Evolutionary conservation across 2,329 filamentous ascomycete genomes (phyloP).

Genomic region (Claviceps arundinis): DNA sequence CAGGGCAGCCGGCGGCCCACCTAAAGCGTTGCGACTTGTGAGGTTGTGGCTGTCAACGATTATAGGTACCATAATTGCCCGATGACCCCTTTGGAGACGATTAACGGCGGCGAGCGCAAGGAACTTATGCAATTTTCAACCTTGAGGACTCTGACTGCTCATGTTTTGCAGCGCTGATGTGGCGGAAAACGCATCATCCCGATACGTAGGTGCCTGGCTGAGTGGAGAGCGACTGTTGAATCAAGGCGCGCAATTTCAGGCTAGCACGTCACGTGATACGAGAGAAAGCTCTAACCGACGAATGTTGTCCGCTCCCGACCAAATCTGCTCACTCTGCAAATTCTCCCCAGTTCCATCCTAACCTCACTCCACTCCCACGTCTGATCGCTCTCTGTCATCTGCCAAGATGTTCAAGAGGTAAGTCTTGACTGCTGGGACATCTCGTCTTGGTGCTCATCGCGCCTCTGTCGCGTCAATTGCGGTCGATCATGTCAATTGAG

Average conservation of each 20-base stretch:
- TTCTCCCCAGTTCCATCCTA: constrained; percentile 35
- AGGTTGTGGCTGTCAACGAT: background rate
- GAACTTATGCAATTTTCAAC: background rate
- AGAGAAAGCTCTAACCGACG: constrained; percentile 31
- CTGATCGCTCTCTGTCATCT: constrained; percentile 53
- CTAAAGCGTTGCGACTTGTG: background rate
- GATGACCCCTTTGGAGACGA: too few species aligned
- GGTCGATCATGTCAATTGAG: constrained; percentile 37
- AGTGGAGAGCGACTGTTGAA: background rate
- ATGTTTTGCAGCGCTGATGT: background rate
- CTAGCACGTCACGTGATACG: constrained; percentile 25
- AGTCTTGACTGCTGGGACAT: constrained; percentile 24
- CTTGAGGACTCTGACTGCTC: too few species aligned
- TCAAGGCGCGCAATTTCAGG: constrained; percentile 11
- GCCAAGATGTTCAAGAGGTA: constrained; percentile 76
- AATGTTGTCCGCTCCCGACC: constrained; percentile 28
- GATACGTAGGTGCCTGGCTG: background rate
- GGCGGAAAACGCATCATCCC: background rate
- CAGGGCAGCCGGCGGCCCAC: background rate
- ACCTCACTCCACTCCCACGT: constrained; percentile 46
- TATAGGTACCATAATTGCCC: background rate
- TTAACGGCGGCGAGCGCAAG: too few species aligned
- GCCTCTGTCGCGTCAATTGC: constrained; percentile 29
- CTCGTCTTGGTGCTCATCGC: constrained; percentile 14
- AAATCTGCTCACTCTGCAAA: constrained; percentile 37